Evolutionary conservation across 495 filamentous ascomycete genomes (phyloP).

Genomic region (Chaetomium cochliodes): DNA sequence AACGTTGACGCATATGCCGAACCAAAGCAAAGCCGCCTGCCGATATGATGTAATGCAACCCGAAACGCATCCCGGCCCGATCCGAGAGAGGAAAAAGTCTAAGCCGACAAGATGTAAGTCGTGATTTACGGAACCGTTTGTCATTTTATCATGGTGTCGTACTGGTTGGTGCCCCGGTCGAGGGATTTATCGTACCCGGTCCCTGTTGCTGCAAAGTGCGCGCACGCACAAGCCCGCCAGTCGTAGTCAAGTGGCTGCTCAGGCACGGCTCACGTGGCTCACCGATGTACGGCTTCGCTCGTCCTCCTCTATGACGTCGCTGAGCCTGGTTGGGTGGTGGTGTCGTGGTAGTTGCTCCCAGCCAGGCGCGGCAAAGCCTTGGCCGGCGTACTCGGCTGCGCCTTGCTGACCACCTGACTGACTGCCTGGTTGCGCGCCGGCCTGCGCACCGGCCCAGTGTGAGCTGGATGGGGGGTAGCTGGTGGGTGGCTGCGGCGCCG

Average conservation of each 20-base stretch:
- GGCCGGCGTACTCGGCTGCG: slow-evolving; percentile 48
- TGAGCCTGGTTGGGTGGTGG: slow-evolving; percentile 90
- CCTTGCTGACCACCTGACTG: slow-evolving; percentile 11
- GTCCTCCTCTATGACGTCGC: slow-evolving; percentile 88
- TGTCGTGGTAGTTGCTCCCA: slow-evolving; percentile 86
- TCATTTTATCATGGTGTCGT: neutral
- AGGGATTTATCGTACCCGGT: neutral
- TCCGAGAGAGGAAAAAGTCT: slow-evolving; percentile 7
- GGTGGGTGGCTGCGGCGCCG: slow-evolving; percentile 35
- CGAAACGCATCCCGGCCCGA: slow-evolving; percentile 5
- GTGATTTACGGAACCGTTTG: slow-evolving; percentile 7
- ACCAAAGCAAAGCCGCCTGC: slow-evolving; percentile 13
- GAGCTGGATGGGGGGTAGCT: slow-evolving; percentile 41
- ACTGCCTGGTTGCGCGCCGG: slow-evolving; percentile 14
- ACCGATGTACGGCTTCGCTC: slow-evolving; percentile 63
- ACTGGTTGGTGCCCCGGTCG: slow-evolving; percentile 3
- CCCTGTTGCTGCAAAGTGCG: neutral
- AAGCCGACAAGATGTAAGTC: slow-evolving; percentile 13
- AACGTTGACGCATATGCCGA: neutral
- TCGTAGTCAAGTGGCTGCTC: slow-evolving; percentile 15
- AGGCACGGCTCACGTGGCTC: slow-evolving; percentile 49
- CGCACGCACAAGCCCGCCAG: neutral
- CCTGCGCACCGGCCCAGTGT: slow-evolving; percentile 36
- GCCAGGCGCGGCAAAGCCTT: slow-evolving; percentile 65
- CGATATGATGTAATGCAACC: slow-evolving; percentile 9